A percentile compares a stretch with the other conserved stretches of the same genome.
These are phyloP conservation scores for Pterula multifida DNA, from an alignment of 1,284 basidiomycete species.

Conservation along the genomic window DNA sequence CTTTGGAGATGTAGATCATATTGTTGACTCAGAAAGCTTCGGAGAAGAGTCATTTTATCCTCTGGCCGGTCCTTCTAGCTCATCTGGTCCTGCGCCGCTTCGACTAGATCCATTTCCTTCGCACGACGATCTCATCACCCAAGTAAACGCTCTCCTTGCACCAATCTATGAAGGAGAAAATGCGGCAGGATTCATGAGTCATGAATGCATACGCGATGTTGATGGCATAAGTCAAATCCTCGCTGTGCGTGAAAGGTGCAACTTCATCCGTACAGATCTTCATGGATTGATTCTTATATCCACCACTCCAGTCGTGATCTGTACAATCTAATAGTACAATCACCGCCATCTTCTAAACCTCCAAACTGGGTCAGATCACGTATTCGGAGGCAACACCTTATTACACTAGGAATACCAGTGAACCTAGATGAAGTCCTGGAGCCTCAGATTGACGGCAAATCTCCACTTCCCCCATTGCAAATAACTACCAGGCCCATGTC, in stretches of 20 bases:
- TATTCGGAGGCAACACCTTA: conserved; percentile 79
- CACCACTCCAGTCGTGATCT: conserved; percentile 53
- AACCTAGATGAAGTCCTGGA: conserved; percentile 81
- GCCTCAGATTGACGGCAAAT: conserved; percentile 55
- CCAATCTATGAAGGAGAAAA: conserved; percentile 45
- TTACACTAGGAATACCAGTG: conserved; percentile 82
- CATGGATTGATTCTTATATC: conserved; percentile 9
- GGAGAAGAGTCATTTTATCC: conserved; percentile 29
- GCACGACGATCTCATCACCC: conserved; percentile 39
- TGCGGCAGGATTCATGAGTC: conserved; percentile 40
- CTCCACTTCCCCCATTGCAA: conserved; percentile 61
- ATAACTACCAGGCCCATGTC: conserved; percentile 74
- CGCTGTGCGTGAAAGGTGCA: conserved; percentile 60
- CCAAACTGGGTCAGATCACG: conserved; percentile 88
- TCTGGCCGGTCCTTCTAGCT: conserved; percentile 30
- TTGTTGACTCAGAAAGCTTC: conserved; percentile 22
- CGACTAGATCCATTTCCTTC: conserved; percentile 54
- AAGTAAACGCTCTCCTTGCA: conserved; percentile 54
- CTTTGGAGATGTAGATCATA: conserved; percentile 56
- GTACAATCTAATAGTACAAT: conserved; percentile 56
- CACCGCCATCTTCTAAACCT: conserved; percentile 57
- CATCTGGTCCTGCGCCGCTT: conserved; percentile 47
- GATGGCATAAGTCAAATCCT: conserved; percentile 74
- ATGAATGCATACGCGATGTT: conserved; percentile 67
- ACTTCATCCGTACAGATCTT: conserved; percentile 11